phyloP scores from a whole-genome alignment of 768 basidiomycete species.

The Strobilomyces dryophilus region DNA sequence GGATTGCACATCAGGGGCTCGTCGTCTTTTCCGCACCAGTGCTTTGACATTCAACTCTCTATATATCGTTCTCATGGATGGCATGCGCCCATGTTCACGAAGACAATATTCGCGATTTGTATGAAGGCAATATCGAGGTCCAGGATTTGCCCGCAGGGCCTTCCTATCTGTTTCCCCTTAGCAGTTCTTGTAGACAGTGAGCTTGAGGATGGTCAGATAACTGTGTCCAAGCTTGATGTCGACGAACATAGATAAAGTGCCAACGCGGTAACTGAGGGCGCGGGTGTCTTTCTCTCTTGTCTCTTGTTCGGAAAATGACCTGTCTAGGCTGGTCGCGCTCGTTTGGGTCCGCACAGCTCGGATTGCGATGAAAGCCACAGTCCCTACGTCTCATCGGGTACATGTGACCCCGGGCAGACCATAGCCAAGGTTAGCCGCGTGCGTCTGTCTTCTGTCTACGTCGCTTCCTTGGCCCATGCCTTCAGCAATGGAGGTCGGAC shows the following conservation, averaged over 20 bases:
- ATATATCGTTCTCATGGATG: too few species aligned
- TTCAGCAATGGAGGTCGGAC: neutral
- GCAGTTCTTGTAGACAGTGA: too few species aligned
- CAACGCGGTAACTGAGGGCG: constrained; percentile 50
- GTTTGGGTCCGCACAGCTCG: neutral
- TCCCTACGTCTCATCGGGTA: constrained; percentile 55
- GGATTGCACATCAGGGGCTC: too few species aligned
- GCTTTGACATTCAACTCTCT: too few species aligned
- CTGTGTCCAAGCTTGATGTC: constrained; percentile 16
- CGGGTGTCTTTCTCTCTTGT: constrained; percentile 19
- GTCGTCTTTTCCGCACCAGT: too few species aligned
- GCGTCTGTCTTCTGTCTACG: constrained; percentile 23
- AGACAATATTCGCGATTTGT: too few species aligned
- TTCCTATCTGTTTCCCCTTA: too few species aligned
- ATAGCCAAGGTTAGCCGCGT: constrained; percentile 89
- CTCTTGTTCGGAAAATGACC: neutral
- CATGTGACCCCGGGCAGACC: constrained; percentile 80
- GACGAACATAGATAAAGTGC: constrained; percentile 56
- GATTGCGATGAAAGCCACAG: constrained; percentile 36
- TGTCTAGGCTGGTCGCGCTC: neutral
- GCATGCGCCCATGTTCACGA: too few species aligned
- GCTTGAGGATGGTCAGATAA: too few species aligned
- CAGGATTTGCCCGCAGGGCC: too few species aligned
- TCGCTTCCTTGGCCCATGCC: neutral
- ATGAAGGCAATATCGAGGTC: too few species aligned